Conservation (phyloP, 148 eudicot species). For the Rhododendron kiyosumense region DNA sequence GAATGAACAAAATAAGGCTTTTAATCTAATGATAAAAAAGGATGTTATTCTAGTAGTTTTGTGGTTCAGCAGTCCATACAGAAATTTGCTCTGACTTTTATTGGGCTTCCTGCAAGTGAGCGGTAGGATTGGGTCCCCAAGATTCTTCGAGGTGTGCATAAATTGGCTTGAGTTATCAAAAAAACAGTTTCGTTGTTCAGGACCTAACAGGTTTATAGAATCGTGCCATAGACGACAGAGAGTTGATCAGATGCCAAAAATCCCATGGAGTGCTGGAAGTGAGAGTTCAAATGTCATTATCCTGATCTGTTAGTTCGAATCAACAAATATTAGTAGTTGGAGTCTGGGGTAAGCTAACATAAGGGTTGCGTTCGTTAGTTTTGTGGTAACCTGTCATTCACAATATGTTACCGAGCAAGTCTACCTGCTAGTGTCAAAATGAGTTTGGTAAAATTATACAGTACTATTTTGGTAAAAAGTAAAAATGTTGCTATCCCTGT, state of each 20-base stretch:
- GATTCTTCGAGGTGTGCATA: neutral
- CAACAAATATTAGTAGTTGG: neutral
- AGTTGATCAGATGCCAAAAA: neutral
- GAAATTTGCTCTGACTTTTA: too few species aligned
- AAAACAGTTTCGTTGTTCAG: neutral
- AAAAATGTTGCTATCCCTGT: too few species aligned
- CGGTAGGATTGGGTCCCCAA: neutral
- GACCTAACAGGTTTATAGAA: neutral
- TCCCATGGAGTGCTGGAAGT: neutral
- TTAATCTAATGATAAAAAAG: too few species aligned
- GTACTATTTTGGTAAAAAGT: too few species aligned
- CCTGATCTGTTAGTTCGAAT: neutral
- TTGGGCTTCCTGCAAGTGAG: neutral
- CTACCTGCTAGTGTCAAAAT: neutral
- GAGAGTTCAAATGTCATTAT: neutral
- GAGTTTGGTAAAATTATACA: neutral
- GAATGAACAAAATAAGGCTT: neutral
- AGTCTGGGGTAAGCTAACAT: neutral
- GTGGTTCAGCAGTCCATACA: too few species aligned
- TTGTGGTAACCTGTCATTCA: too few species aligned
- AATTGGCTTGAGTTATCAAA: too few species aligned
- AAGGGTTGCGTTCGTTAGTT: neutral
- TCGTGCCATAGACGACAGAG: neutral
- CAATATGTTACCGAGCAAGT: neutral
- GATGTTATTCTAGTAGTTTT: too few species aligned